Evolutionary conservation across 805 yeast genomes (phyloP).

Genomic region (Yamadazyma insecticola): DNA sequence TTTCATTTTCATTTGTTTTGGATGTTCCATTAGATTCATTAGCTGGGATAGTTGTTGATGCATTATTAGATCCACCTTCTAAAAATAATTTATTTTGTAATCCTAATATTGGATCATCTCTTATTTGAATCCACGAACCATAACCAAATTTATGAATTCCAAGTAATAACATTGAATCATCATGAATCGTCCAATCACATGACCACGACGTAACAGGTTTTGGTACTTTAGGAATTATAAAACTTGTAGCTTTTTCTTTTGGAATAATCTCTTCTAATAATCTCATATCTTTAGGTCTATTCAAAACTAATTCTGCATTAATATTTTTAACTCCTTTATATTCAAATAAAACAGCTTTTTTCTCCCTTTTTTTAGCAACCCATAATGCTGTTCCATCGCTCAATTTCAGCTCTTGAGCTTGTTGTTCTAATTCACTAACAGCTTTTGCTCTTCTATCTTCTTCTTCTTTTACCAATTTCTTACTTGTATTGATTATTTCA

Average conservation of each 20-base stretch:
- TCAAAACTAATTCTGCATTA: constrained; percentile 83
- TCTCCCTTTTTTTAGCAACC: constrained; percentile 70
- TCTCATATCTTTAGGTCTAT: constrained; percentile 82
- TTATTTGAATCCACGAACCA: constrained; percentile 89
- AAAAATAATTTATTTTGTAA: constrained; percentile 80
- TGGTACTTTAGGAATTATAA: constrained; percentile 57
- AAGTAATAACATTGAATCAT: constrained; percentile 80
- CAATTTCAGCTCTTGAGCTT: constrained; percentile 38
- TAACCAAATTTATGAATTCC: constrained; percentile 93
- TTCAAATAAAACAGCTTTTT: constrained; percentile 85
- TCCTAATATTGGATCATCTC: constrained; percentile 92
- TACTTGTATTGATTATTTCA: constrained; percentile 64
- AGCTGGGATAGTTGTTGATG: too few species aligned
- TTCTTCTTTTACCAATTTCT: constrained; percentile 57
- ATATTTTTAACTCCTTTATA: constrained; percentile 81
- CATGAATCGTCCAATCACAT: constrained; percentile 76
- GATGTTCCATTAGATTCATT: constrained; percentile 27
- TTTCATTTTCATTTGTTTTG: constrained; percentile 15
- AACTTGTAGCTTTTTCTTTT: constrained; percentile 51
- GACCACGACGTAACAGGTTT: constrained; percentile 90
- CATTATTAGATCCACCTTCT: too few species aligned
- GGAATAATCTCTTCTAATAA: constrained; percentile 52
- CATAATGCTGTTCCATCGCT: constrained; percentile 46
- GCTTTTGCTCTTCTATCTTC: constrained; percentile 56
- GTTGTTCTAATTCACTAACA: constrained; percentile 54